A percentile compares a stretch with the other conserved stretches of the same genome.
Conservation (phyloP, 164 flowering plant genomes). For the Annona squamosa region DNA sequence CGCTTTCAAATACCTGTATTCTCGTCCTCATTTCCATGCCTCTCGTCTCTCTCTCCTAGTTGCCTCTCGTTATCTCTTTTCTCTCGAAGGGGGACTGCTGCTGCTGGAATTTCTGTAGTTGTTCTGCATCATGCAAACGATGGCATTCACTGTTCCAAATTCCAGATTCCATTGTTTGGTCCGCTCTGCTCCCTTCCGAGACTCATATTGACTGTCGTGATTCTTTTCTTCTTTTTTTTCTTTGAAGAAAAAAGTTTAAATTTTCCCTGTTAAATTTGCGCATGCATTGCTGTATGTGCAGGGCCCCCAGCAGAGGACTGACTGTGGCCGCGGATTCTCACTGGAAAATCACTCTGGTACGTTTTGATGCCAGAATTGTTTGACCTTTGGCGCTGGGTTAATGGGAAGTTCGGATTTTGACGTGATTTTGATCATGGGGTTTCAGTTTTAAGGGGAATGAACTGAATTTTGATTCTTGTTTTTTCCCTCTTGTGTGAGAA, state of each 20-base stretch:
- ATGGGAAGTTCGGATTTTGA: background rate
- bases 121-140: constrained; percentile 26
- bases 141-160: constrained; percentile 60
- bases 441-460: background rate
- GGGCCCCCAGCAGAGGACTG: constrained; percentile 38
- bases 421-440: background rate
- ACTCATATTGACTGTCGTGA: background rate
- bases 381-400: background rate
- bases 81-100: constrained; percentile 4
- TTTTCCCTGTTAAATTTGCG: background rate
- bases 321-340: constrained; percentile 21
- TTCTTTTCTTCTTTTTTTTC: background rate
- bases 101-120: constrained; percentile 8
- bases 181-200: background rate
- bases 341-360: constrained; percentile 33
- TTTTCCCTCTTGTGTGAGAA: background rate
- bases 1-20: too few relatives aligned
- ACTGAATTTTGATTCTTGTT: background rate
- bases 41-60: background rate
- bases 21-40: too few relatives aligned
- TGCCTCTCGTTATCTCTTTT: background rate
- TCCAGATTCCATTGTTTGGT: constrained; percentile 37
- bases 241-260: background rate
- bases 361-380: background rate
- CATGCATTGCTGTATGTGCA: constrained; percentile 22